A percentile compares a stretch with the other conserved stretches of the same genome.
These are phyloP conservation scores for Vitellaria paradoxa DNA, from an alignment of 179 eudicot species.

Conservation along the genomic window DNA sequence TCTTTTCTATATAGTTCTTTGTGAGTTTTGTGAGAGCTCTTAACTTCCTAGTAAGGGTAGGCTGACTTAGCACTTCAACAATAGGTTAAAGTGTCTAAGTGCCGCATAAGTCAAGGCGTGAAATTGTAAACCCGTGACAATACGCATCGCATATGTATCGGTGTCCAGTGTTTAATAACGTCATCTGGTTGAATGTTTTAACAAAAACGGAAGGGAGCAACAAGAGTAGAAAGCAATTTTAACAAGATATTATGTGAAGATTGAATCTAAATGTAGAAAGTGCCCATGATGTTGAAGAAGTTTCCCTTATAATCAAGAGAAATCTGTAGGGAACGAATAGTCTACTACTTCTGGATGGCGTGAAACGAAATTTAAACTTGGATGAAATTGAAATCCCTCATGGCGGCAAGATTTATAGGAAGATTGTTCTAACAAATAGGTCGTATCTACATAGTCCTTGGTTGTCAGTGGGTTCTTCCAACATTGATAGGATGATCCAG, in stretches of 20 bases:
- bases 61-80: too few species aligned
- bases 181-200: slow-evolving; percentile 13
- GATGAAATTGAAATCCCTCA: not conserved
- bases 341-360: slow-evolving; percentile 16
- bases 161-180: slow-evolving; percentile 15
- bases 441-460: too few species aligned
- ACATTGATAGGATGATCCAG: not conserved
- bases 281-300: not conserved
- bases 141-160: too few species aligned
- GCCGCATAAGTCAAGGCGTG: too few species aligned
- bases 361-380: slow-evolving; percentile 9
- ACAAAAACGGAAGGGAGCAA: slow-evolving; percentile 3
- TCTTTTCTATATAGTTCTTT: too few species aligned
- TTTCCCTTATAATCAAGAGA: not conserved
- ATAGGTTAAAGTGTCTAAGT: too few species aligned
- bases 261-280: not conserved
- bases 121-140: too few species aligned
- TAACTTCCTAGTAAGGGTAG: too few species aligned
- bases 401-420: slow-evolving; percentile 6
- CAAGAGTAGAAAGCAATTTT: slow-evolving; percentile 10
- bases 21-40: too few species aligned
- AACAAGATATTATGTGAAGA: not conserved
- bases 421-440: slow-evolving; percentile 14
- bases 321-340: not conserved
- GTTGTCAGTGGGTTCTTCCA: not conserved